Base-by-base conservation (phyloP, 2,329 filamentous ascomycete genomes). In the Xylariales sp. region DNA sequence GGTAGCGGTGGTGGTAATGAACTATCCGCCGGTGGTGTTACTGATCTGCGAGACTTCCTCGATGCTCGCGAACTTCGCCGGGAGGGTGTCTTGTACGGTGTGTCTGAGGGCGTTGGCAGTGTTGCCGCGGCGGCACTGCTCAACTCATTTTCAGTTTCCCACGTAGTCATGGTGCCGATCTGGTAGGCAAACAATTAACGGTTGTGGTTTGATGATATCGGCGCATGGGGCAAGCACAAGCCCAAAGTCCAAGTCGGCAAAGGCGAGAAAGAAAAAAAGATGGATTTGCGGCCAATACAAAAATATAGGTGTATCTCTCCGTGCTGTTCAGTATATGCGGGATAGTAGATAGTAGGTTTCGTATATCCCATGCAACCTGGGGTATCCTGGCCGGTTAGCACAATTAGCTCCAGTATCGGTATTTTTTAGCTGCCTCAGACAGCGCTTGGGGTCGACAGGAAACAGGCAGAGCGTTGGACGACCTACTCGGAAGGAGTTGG, bases 21-120 rank as follows among this genome's bases (percentile, higher is more conserved):
- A 24, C 71, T 67, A 16, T 60, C 55, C 6, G 59, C 66, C 2
- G 78, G 76, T 28, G 87, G 79, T 21, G 86, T 87, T 27, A 72
- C 67, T 18, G 83, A 85, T 38, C 83, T 77, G 41, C 78, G 75
- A 7, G 85, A 86, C 34, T 75, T 67, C 44, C 61, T 74, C 15
- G 74, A 77, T 29, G 51, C 70, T 50, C 81, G 76, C 18, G 88
- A 90, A 36, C n/a, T n/a, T n/a, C n/a, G n/a, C n/a, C n/a, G n/a
- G n/a, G n/a, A n/a, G n/a, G 82, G 78, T 6, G 82, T 83, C 50
- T 83, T 74, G 52, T 86, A 87, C 15, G 84, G 83, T 18, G 84
- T 85, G 46, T 84, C 81, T 24, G 75, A 73, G 10, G 86, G 82
- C 24, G 84, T 83, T 20, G 88, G 83, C 41, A 89, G 67, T 32